phyloP scores from a whole-genome alignment of 2,329 filamentous ascomycete species.

The Diaporthe velutina region DNA sequence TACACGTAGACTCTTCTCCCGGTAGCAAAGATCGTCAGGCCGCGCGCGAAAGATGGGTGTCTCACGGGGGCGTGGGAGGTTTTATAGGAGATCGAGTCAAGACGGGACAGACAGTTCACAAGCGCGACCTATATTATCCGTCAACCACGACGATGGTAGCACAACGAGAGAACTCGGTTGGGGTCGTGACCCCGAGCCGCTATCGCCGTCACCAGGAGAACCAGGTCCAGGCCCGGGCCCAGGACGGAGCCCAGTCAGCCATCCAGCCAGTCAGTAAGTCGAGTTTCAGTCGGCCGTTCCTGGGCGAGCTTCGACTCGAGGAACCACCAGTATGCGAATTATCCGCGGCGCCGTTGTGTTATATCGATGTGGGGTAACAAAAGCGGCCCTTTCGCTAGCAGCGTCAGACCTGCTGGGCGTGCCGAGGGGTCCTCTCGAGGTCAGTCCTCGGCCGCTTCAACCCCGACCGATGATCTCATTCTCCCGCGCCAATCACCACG shows the following conservation, averaged over 20 bases:
- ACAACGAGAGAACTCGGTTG: not conserved
- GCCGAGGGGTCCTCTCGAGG: conserved; percentile 8
- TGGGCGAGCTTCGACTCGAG: not conserved
- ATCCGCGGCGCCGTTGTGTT: conserved; percentile 21
- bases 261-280: not conserved
- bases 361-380: conserved; percentile 21
- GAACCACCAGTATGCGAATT: conserved; percentile 12
- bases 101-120: not conserved
- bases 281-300: not conserved
- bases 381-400: conserved; percentile 15
- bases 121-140: conserved; percentile 11
- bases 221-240: conserved; percentile 7
- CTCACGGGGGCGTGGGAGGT: not conserved
- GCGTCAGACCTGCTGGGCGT: not conserved
- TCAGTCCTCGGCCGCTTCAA: conserved; percentile 25
- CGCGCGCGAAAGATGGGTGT: not conserved
- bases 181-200: conserved; percentile 20
- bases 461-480: conserved; percentile 30
- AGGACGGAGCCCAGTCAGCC: not conserved
- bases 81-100: conserved; percentile 15
- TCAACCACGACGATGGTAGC: conserved; percentile 19
- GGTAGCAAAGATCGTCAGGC: conserved; percentile 19
- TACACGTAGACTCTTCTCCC: no score
- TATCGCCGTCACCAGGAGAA: conserved; percentile 13
- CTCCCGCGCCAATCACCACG: conserved; percentile 28